phyloP scores from a whole-genome alignment of 768 basidiomycete genomes.

The Amanita exitialis region DNA sequence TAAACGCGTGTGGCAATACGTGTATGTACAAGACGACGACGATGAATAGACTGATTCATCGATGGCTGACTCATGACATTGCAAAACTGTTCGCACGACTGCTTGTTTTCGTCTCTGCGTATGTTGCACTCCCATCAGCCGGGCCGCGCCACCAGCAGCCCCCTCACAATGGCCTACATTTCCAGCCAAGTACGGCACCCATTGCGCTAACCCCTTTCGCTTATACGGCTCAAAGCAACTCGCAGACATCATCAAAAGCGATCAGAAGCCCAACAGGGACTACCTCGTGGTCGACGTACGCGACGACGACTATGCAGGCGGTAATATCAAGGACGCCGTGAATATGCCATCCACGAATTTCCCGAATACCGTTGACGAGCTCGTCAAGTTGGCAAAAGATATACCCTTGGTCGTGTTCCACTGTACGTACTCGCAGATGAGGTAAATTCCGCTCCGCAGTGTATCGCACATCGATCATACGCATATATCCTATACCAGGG shows the following conservation, averaged over 20 bases:
- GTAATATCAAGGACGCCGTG: constrained; percentile 60
- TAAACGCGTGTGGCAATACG: constrained; percentile 44
- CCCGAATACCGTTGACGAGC: constrained; percentile 39
- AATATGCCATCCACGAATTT: constrained; percentile 59
- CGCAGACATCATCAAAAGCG: constrained; percentile 56
- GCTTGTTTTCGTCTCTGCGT: too few species aligned
- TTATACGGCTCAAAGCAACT: constrained; percentile 42
- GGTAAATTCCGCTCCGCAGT: constrained; percentile 46
- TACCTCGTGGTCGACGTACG: constrained; percentile 78
- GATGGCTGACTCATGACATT: too few species aligned
- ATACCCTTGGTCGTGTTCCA: constrained; percentile 67
- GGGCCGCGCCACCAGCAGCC: neutral
- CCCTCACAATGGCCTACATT: constrained; percentile 23
- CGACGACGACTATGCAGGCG: constrained; percentile 70
- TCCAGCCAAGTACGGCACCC: constrained; percentile 23
- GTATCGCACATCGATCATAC: constrained; percentile 8
- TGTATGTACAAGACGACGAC: neutral
- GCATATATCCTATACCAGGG: constrained; percentile 28
- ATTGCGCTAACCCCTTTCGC: neutral
- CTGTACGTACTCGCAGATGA: constrained; percentile 65
- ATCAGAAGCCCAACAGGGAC: constrained; percentile 49
- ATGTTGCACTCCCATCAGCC: neutral
- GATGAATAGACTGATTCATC: neutral
- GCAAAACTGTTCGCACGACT: too few species aligned
- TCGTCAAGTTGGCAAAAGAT: constrained; percentile 51